Evolutionary conservation across 1,139 yeast species (phyloP).

Genomic region (Yamadazyma sp.): DNA sequence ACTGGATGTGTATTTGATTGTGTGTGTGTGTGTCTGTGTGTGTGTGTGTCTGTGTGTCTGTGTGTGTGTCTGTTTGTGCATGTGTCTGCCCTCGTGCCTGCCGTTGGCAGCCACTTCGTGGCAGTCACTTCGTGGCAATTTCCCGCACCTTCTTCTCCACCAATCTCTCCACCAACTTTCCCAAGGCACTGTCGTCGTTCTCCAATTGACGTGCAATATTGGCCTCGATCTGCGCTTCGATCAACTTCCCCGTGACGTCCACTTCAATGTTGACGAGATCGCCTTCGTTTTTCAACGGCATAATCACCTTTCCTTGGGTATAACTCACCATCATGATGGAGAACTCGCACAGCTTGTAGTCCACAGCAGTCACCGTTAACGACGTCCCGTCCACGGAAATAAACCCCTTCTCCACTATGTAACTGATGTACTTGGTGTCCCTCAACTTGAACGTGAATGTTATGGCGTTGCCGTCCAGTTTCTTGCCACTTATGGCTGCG

Average conservation of each 20-base stretch:
- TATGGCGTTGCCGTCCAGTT: constrained; percentile 76
- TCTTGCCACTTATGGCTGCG: constrained; percentile 59
- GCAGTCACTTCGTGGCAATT: too few species aligned
- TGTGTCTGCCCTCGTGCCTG: too few species aligned
- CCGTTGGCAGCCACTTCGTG: too few species aligned
- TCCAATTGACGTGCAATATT: constrained; percentile 56
- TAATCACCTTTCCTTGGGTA: constrained; percentile 79
- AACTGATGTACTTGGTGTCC: constrained; percentile 63
- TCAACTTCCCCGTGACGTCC: constrained; percentile 87
- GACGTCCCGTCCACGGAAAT: constrained; percentile 92
- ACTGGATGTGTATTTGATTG: too few species aligned
- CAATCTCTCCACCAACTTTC: constrained; percentile 45
- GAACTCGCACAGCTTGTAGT: constrained; percentile 56
- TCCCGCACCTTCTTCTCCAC: constrained; percentile 50
- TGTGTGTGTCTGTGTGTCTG: too few species aligned
- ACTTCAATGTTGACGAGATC: constrained; percentile 86
- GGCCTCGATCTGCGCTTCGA: constrained; percentile 77
- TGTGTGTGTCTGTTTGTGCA: too few species aligned
- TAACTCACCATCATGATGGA: constrained; percentile 90
- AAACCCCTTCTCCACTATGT: constrained; percentile 91
- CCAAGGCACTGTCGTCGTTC: constrained; percentile 39
- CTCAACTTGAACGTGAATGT: constrained; percentile 72
- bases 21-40: too few species aligned
- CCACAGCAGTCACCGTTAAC: constrained; percentile 82
- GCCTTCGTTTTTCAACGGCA: constrained; percentile 65